phyloP scores from a whole-genome alignment of 208 protist genomes.

The Crithidia expoeki region DNA sequence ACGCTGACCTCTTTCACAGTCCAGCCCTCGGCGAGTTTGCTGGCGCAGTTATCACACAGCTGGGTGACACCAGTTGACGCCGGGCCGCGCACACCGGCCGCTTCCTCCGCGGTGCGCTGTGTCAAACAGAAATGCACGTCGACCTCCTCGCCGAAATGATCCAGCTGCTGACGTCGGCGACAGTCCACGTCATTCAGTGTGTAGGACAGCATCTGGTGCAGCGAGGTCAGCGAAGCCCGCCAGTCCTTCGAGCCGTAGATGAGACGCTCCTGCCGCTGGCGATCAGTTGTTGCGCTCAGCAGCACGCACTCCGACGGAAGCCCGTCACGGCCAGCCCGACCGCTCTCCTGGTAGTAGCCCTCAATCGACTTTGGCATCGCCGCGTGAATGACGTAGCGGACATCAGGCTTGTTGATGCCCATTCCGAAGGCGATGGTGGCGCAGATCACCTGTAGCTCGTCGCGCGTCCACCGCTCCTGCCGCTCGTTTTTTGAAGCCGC shows the following conservation, averaged over 20 bases:
- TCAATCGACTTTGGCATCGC: slow-evolving; percentile 97
- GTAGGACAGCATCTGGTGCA: slow-evolving; percentile 83
- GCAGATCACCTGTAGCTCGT: slow-evolving; percentile 94
- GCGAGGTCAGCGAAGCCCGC: slow-evolving; percentile 61
- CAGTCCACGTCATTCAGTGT: slow-evolving; percentile 88
- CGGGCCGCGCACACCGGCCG: slow-evolving; percentile 9
- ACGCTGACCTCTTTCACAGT: slow-evolving; percentile 45
- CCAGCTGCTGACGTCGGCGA: slow-evolving; percentile 83
- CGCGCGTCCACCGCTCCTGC: slow-evolving; percentile 91
- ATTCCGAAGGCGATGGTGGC: slow-evolving; percentile 99
- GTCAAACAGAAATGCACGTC: slow-evolving; percentile 73
- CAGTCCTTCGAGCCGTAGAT: slow-evolving; percentile 85
- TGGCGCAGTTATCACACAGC: slow-evolving; percentile 87
- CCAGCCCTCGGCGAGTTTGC: slow-evolving; percentile 66
- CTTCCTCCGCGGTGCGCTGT: slow-evolving; percentile 29
- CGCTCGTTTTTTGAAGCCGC: slow-evolving; percentile 70
- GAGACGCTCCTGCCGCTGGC: slow-evolving; percentile 79
- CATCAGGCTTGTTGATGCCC: slow-evolving; percentile 98
- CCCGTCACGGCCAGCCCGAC: slow-evolving; percentile 96
- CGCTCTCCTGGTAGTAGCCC: slow-evolving; percentile 98
- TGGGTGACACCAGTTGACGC: slow-evolving; percentile 29
- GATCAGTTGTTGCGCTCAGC: slow-evolving; percentile 65
- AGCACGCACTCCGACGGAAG: slow-evolving; percentile 84
- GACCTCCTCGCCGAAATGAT: slow-evolving; percentile 84
- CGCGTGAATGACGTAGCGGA: slow-evolving; percentile 98